Conservation (phyloP, 257 asterid species). For the Parsonsia alboflavescens region DNA sequence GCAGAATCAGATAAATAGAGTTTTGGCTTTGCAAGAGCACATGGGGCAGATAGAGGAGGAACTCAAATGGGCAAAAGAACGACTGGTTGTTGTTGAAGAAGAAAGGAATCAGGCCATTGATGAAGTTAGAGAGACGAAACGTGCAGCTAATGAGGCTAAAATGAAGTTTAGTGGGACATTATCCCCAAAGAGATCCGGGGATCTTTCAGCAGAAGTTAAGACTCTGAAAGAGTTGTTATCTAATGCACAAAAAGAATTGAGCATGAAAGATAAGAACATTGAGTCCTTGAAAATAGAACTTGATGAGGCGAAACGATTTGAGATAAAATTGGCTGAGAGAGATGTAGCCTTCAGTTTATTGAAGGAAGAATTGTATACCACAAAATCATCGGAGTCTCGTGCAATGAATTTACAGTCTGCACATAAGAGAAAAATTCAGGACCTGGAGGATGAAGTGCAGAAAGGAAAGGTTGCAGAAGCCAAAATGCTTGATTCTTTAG, state of each 20-base stretch:
- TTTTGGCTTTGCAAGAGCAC: slow-evolving; percentile 38
- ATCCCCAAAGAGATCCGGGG: slow-evolving; percentile 25
- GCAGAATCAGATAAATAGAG: slow-evolving; percentile 30
- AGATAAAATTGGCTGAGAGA: slow-evolving; percentile 31
- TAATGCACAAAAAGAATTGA: slow-evolving; percentile 37
- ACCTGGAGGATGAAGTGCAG: slow-evolving; percentile 49
- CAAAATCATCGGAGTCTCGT: slow-evolving; percentile 23
- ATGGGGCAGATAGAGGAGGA: slow-evolving; percentile 52
- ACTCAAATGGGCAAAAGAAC: slow-evolving; percentile 37
- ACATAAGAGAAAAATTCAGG: slow-evolving; percentile 32
- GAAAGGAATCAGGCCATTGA: slow-evolving; percentile 39
- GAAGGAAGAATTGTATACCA: slow-evolving; percentile 39
- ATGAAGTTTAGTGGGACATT: slow-evolving; percentile 19
- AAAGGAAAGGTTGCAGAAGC: slow-evolving; percentile 28
- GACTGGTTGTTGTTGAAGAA: slow-evolving; percentile 19
- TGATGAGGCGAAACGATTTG: slow-evolving; percentile 27
- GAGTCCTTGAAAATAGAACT: slow-evolving; percentile 40
- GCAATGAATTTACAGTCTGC: slow-evolving; percentile 16
- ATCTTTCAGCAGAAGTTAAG: slow-evolving; percentile 34
- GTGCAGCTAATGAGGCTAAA: slow-evolving; percentile 27
- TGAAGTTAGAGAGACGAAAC: slow-evolving; percentile 37
- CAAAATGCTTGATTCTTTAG: slow-evolving; percentile 36
- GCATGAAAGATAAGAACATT: slow-evolving; percentile 34
- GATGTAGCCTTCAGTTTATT: slow-evolving; percentile 27
- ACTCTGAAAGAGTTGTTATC: slow-evolving; percentile 33